Percentiles rank a stretch among this genome's conserved stretches.
These are phyloP conservation scores for Verticillium nubilum DNA, from an alignment of 2,329 filamentous ascomycete genomes.

Conservation along the genomic window DNA sequence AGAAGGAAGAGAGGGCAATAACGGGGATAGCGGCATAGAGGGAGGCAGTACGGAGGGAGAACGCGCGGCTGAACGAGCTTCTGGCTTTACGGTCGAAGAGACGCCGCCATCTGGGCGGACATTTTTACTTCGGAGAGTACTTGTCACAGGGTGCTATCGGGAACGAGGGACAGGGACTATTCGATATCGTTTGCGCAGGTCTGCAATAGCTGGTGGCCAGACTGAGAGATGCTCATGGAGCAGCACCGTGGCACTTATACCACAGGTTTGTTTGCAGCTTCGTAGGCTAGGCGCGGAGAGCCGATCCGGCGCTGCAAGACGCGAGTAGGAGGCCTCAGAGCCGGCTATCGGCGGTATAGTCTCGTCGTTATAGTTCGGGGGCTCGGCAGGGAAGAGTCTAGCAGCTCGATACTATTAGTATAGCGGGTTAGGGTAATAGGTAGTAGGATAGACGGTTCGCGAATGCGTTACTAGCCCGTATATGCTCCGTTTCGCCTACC, in stretches of 20 bases:
- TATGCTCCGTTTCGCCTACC: background rate
- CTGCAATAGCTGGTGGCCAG: no score
- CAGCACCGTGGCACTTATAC: background rate
- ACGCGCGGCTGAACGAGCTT: no score
- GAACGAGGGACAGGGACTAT: no score
- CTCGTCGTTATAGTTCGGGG: background rate
- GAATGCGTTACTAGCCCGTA: background rate
- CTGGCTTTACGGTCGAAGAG: no score
- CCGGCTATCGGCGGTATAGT: background rate
- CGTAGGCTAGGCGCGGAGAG: background rate
- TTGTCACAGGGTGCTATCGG: no score
- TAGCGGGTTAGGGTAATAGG: background rate
- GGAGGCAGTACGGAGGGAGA: no score
- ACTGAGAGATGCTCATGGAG: no score
- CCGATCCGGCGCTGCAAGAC: background rate
- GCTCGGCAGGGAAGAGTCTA: background rate
- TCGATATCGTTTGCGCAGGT: no score
- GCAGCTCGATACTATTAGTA: background rate
- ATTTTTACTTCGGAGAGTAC: no score
- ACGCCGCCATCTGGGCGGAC: no score
- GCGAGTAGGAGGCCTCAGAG: background rate
- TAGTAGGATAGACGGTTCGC: background rate
- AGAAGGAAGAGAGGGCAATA: no score
- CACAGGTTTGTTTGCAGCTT: background rate
- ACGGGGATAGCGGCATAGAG: no score